These are phyloP conservation scores for Centaurea solstitialis DNA, from an alignment of 129 eudicot genomes.

Conservation along the genomic window DNA sequence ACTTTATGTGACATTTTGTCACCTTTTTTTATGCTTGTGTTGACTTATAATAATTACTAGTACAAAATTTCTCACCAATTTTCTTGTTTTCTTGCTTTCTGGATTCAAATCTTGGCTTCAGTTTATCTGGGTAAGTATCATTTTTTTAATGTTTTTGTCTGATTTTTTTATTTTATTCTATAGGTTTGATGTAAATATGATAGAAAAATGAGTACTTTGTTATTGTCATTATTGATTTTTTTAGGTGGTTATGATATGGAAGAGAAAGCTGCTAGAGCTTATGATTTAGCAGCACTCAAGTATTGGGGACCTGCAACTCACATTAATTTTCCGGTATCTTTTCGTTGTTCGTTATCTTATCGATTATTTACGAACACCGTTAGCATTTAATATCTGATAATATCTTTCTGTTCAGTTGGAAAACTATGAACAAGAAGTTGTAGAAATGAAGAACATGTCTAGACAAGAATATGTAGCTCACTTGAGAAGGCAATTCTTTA, in stretches of 20 bases:
- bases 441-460: constrained; percentile 89
- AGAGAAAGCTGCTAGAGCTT: constrained; percentile 93
- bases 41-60: constrained; percentile 24
- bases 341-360: not conserved
- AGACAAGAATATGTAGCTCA: constrained; percentile 98
- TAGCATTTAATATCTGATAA: not conserved
- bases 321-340: constrained; percentile 74
- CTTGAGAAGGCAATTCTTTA: constrained; percentile 62
- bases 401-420: constrained; percentile 55
- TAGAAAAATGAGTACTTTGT: not conserved
- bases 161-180: not conserved
- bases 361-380: not conserved
- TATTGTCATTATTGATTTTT: not conserved
- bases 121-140: constrained; percentile 65
- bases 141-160: not conserved
- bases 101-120: constrained; percentile 36
- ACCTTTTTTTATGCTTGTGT: constrained; percentile 17
- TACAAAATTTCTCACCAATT: constrained; percentile 10
- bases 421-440: constrained; percentile 75
- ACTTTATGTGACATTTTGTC: constrained; percentile 23
- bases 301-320: constrained; percentile 97
- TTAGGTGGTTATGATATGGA: constrained; percentile 91
- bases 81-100: constrained; percentile 40
- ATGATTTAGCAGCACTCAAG: constrained; percentile 95
- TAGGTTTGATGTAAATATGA: not conserved